Evolutionary conservation across 176 grass and related monocot species (phyloP), one percentile per base, ranked within the genome.

Genomic region (Phoenix dactylifera): DNA sequence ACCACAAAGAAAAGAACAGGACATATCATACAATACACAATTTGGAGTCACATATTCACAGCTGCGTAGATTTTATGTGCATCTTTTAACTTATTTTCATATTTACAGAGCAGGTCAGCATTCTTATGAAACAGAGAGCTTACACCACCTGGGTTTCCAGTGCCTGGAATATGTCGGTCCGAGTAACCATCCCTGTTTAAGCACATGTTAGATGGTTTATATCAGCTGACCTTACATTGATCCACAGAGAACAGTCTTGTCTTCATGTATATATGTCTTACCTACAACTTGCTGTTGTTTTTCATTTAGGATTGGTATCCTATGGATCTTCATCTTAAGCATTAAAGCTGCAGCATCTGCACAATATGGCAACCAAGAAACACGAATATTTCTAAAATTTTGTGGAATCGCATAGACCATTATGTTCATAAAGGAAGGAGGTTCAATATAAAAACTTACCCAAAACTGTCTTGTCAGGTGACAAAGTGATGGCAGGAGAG

Each of bases 301-400:
- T 56, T 82, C 78, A 77, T 90, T 82, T 29, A 87, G 22, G 58
- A 96, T 65, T 4, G 86, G 91, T 69, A 96, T 77, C 74, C 86
- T 60, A 65, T 96, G 91, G 29, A 96, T 77, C 58, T 96, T 87
- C 23, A 71, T 70, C 80, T 87, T 96, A 1, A 96, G 83, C 83
- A 90, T 96, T 50, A 90, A 65, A 48, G 74, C 77, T 22, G 86
- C 83, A 78, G 91, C 91, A 17, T 90, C 91, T 96, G 75, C 67
- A 63, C 62, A 65, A 24, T 52, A 20, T 26, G 20, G 26, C 35
- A 44, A 44, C 9, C 0, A 44, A 44, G 2, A 44, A 12, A 44
- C 35, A 44, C 14, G 9, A 9, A 44, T 44, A 44, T 12, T 30
- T 44, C 7, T 10, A 7, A 44, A 35, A 44, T 44, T 12, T 44